phyloP scores from a whole-genome alignment of 2,329 filamentous ascomycete genomes.

The Lasiodiplodia sp. region DNA sequence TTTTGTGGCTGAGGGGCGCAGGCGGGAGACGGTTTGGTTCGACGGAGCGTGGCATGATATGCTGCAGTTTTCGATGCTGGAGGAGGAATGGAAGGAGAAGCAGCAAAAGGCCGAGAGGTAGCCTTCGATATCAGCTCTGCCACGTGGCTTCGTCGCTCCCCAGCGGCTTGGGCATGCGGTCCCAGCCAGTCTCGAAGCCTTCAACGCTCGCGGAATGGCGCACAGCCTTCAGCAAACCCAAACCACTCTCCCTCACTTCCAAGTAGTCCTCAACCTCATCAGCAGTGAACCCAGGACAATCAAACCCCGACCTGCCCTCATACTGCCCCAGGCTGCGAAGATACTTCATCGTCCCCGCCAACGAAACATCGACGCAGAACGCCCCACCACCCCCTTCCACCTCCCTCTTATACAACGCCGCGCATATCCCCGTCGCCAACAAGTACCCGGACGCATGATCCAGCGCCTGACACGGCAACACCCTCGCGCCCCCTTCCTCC shows the following conservation, averaged over 20 bases:
- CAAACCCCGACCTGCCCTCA: constrained; percentile 54
- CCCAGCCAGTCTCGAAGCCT: constrained; percentile 59
- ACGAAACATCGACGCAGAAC: constrained; percentile 62
- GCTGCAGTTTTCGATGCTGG: background rate
- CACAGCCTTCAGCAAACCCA: constrained; percentile 58
- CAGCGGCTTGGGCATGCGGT: constrained; percentile 59
- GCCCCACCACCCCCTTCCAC: constrained; percentile 52
- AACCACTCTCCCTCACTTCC: constrained; percentile 54
- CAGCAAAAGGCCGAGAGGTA: background rate
- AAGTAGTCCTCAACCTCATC: constrained; percentile 47
- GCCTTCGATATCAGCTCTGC: constrained; percentile 31
- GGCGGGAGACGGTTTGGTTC: constrained; percentile 53
- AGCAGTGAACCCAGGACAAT: constrained; percentile 42
- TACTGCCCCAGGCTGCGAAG: constrained; percentile 63
- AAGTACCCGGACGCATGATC: constrained; percentile 65
- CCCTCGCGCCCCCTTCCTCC: constrained; percentile 46
- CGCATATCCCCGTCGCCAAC: constrained; percentile 60
- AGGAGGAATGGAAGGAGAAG: constrained; percentile 3
- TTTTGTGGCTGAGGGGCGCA: constrained; percentile 54
- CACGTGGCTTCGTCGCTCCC: constrained; percentile 57
- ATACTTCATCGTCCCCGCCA: constrained; percentile 65
- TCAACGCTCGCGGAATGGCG: constrained; percentile 32
- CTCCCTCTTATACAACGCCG: constrained; percentile 59
- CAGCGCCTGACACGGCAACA: constrained; percentile 62
- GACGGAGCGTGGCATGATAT: constrained; percentile 47